Conservation (phyloP, 2,329 filamentous ascomycete species). For the Penicillium sp. region DNA sequence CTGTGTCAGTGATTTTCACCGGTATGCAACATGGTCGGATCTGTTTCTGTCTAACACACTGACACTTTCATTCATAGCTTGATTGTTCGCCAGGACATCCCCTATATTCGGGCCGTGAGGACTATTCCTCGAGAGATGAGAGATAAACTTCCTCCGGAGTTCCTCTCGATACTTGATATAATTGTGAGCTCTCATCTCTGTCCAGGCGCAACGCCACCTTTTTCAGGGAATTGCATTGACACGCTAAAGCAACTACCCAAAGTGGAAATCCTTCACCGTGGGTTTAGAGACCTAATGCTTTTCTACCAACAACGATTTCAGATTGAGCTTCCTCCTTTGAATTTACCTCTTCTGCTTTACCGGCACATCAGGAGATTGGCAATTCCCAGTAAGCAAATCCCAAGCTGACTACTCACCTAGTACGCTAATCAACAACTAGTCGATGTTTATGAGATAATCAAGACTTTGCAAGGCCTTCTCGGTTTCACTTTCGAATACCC, state of each 20-base stretch:
- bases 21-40: constrained; percentile 28
- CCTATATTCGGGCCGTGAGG: constrained; percentile 64
- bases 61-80: constrained; percentile 21
- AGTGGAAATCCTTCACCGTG: constrained; percentile 60
- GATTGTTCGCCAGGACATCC: constrained; percentile 66
- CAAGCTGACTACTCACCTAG: not conserved
- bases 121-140: constrained; percentile 46
- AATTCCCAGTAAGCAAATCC: constrained; percentile 61
- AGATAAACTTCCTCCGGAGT: constrained; percentile 44
- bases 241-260: constrained; percentile 40
- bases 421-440: constrained; percentile 7
- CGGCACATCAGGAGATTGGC: constrained; percentile 68
- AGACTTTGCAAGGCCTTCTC: constrained; percentile 55
- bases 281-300: constrained; percentile 60
- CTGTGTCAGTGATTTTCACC: constrained; percentile 67
- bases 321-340: constrained; percentile 70
- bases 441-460: constrained; percentile 52
- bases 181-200: constrained; percentile 26
- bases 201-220: not conserved
- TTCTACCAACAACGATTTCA: constrained; percentile 67
- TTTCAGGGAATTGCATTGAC: constrained; percentile 1
- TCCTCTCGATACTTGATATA: constrained; percentile 41
- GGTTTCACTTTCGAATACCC: constrained; percentile 58
- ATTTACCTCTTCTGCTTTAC: constrained; percentile 65
- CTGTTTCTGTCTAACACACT: not conserved